These are phyloP conservation scores for Ganoderma meredithae DNA, from an alignment of 1,284 basidiomycete genomes.

Conservation along the genomic window DNA sequence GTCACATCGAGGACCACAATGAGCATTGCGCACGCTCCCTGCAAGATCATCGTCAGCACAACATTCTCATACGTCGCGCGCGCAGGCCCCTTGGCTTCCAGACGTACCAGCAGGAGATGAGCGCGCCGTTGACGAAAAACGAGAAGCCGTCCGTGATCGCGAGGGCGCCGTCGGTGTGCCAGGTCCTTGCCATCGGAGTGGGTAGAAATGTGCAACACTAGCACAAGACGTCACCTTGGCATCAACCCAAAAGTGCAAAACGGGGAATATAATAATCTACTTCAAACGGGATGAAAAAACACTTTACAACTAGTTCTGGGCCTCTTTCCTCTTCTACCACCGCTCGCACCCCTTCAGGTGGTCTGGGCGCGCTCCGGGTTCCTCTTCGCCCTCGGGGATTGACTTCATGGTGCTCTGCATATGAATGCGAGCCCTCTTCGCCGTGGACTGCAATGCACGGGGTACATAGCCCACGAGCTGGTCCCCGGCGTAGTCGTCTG, in stretches of 20 bases:
- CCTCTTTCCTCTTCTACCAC: too few species aligned
- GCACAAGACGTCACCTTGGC: too few species aligned
- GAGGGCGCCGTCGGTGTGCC: not conserved
- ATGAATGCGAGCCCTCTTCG: not conserved
- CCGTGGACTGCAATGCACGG: not conserved
- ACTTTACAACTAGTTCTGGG: too few species aligned
- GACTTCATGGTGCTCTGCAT: not conserved
- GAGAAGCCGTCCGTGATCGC: slow-evolving; percentile 2
- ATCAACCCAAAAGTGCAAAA: too few species aligned
- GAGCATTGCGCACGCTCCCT: not conserved
- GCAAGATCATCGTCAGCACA: not conserved
- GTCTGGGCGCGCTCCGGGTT: not conserved
- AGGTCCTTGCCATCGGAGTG: too few species aligned
- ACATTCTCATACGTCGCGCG: not conserved
- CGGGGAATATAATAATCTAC: too few species aligned
- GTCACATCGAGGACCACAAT: slow-evolving; percentile 1
- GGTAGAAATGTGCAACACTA: too few species aligned
- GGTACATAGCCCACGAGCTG: not conserved
- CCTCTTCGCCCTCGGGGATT: not conserved
- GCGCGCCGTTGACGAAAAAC: slow-evolving; percentile 4
- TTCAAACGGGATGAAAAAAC: too few species aligned
- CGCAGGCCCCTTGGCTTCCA: not conserved
- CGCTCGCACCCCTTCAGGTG: not conserved
- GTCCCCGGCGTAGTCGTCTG: not conserved
- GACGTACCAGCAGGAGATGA: slow-evolving; percentile 3